Evolutionary conservation across 2,329 filamentous ascomycete species (phyloP), one percentile per base, ranked within the genome.

Genomic region (Pleomassaria siparia): DNA sequence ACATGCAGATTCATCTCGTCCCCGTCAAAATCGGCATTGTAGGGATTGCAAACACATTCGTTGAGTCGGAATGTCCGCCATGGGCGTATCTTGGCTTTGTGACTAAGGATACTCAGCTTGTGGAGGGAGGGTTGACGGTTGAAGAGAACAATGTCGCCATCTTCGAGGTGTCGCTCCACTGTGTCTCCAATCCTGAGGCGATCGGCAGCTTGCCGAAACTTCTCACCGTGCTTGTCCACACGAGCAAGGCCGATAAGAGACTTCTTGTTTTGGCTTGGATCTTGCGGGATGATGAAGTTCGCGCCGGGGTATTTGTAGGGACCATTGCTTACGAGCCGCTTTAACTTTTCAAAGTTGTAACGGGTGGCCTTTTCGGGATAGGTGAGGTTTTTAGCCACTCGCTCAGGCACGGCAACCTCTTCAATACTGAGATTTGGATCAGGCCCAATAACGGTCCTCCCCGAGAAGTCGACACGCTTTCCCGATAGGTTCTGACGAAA

Each of bases 1-100:
- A 99, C 91, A 72, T 99, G 94, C 40, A 99, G 74, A 62, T 99
- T 99, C 94, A 99, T 99, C 72, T 99, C 94, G 61, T 99, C 94
- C 50, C 94, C 94, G 63, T 99, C 94, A 59, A 99, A 99, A 81
- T 99, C 94, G 46, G 94, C 94, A 61, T 99, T 99, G 78, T 99
- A 99, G 3, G 94, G 94, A 52, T 88, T 91, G 73, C 94, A 99
- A 1, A 96, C 94, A 81, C 94, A 99, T 70, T 99, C 94, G 67
- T 99, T 99, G 15, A 99, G 80, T 45, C 94, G 87, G 69, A 99
- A 97, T 0, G 94, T 99, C 70, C 91, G 85, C 86, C 94, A 95
- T 0, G 92, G 94, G 41, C 94, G 84, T 40, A 99, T 84, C 71
- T 96, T 96, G 60, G 87, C 94, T 63, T 88, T 85, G 76, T 99